Conservation (phyloP, 495 filamentous ascomycete species). For the Aspergillus cristatus region DNA sequence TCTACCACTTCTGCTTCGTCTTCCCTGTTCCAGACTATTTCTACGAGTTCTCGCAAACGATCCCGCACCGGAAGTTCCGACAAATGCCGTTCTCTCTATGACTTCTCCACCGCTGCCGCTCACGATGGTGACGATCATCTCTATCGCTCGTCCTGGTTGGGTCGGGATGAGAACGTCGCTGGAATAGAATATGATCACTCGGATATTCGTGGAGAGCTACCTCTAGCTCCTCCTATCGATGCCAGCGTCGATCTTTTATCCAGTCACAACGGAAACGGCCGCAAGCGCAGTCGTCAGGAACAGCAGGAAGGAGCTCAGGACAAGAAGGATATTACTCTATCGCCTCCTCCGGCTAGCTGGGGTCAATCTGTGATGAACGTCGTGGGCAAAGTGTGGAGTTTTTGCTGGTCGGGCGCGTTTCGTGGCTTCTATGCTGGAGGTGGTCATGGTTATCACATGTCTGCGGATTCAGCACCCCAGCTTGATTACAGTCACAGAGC, state of each 20-base stretch:
- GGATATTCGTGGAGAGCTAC: conserved; percentile 27
- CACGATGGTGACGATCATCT: conserved; percentile 42
- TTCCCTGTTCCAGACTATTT: conserved; percentile 51
- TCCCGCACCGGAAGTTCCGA: conserved; percentile 21
- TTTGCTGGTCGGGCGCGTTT: conserved; percentile 67
- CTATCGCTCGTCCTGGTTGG: conserved; percentile 53
- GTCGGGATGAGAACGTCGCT: conserved; percentile 33
- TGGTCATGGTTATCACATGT: conserved; percentile 56
- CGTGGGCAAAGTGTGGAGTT: conserved; percentile 73
- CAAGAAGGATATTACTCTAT: background rate
- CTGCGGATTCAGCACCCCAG: conserved; percentile 7
- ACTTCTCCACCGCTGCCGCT: conserved; percentile 29
- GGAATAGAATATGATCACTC: conserved; percentile 40
- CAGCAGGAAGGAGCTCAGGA: background rate
- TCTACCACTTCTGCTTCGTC: conserved; percentile 53
- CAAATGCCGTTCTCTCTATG: conserved; percentile 12
- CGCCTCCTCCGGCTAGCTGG: conserved; percentile 25
- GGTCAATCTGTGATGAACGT: conserved; percentile 44
- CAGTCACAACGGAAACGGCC: conserved; percentile 19
- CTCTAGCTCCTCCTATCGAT: conserved; percentile 25
- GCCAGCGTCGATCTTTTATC: conserved; percentile 20
- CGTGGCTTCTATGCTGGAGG: conserved; percentile 79
- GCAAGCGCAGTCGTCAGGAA: conserved; percentile 35
- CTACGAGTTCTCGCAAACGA: conserved; percentile 37
- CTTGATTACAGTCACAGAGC: conserved; percentile 23